Evolutionary conservation across 1,139 yeast genomes (phyloP).

Genomic region (Scheffersomyces segobiensis): DNA sequence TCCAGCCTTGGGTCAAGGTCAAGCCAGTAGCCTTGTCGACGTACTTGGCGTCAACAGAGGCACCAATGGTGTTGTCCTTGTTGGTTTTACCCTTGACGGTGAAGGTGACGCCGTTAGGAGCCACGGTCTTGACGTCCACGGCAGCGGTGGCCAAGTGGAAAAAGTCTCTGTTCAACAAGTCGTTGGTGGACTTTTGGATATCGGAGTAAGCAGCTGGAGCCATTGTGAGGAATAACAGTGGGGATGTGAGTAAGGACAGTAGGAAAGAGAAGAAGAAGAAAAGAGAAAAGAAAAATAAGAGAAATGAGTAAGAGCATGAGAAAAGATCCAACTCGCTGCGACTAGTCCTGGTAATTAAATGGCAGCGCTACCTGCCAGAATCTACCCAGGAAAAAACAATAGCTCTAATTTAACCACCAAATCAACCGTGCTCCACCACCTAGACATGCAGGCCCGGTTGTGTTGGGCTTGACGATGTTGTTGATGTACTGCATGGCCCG

Average conservation of each 20-base stretch:
- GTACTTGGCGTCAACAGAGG: constrained; percentile 89
- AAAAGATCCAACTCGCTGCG: not conserved
- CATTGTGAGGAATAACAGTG: constrained; percentile 21
- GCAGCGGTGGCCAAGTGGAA: constrained; percentile 88
- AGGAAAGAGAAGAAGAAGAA: not conserved
- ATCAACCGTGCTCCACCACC: not conserved
- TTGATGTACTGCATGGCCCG: not conserved
- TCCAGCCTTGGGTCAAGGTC: constrained; percentile 96
- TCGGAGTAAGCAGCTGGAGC: constrained; percentile 82
- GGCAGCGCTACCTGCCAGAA: not conserved
- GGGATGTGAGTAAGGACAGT: not conserved
- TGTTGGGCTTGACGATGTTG: not conserved
- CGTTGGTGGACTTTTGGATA: constrained; percentile 87
- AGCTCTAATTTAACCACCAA: not conserved
- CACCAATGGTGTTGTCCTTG: constrained; percentile 81
- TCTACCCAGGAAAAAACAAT: not conserved
- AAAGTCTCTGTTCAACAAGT: constrained; percentile 87
- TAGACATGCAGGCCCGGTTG: not conserved
- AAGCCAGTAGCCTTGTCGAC: constrained; percentile 92
- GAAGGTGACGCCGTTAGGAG: constrained; percentile 96
- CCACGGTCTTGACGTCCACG: constrained; percentile 86
- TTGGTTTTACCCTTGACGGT: constrained; percentile 91
- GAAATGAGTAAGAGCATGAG: not conserved
- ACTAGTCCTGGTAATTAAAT: not conserved
- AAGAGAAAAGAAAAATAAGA: not conserved